phyloP scores from a whole-genome alignment of 441 rosid species.

The Viola pubescens region DNA sequence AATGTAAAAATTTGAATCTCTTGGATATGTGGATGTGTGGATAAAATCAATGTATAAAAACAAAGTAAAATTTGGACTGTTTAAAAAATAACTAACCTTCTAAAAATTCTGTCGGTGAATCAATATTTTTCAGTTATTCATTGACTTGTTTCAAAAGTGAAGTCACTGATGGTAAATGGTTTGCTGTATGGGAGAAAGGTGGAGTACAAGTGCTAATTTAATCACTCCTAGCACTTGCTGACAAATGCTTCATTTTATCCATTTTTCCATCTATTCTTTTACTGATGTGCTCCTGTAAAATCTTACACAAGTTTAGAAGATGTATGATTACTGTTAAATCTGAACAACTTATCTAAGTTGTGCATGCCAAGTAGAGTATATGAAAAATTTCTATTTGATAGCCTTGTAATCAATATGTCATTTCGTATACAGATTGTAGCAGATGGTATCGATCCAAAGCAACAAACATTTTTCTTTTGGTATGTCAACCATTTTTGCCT shows the following conservation, averaged over 20 bases:
- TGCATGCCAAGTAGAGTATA: conserved; percentile 3
- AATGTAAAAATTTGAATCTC: no score
- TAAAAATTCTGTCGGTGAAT: no score
- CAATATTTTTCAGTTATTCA: no score
- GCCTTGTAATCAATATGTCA: conserved; percentile 16
- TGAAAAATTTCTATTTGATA: background rate
- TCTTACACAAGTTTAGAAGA: background rate
- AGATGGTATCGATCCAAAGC: conserved; percentile 81
- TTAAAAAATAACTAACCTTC: no score
- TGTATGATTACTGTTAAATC: background rate
- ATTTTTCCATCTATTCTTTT: background rate
- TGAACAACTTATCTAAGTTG: background rate
- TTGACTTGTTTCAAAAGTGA: no score
- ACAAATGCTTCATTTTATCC: background rate
- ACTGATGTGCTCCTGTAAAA: background rate
- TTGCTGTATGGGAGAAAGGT: background rate
- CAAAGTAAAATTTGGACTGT: no score
- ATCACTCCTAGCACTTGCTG: background rate
- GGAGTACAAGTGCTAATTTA: background rate
- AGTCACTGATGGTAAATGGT: background rate
- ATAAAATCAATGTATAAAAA: no score
- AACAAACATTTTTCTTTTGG: conserved; percentile 80
- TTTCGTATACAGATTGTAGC: conserved; percentile 54
- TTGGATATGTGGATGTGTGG: no score
- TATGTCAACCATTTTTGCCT: conserved; percentile 29